These are phyloP conservation scores for Rhizopogon roseolus DNA, from an alignment of 768 basidiomycete genomes.

Conservation along the genomic window DNA sequence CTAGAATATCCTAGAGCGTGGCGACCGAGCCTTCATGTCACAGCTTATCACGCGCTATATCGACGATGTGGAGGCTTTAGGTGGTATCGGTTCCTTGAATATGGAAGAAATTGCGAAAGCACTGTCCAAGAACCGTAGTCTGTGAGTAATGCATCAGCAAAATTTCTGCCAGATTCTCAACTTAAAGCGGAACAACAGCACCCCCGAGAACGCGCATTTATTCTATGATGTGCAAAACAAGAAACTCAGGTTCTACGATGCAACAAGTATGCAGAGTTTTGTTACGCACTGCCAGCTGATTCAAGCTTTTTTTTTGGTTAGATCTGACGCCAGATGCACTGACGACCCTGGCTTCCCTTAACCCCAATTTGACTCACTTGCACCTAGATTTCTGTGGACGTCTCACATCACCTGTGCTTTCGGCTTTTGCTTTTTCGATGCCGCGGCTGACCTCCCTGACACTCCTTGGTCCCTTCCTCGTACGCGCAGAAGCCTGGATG, in stretches of 20 bases:
- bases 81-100: constrained; percentile 83
- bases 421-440: constrained; percentile 57
- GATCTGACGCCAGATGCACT: constrained; percentile 69
- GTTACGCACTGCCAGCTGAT: neutral
- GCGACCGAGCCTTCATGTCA: neutral
- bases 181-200: constrained; percentile 37
- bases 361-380: constrained; percentile 76
- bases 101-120: constrained; percentile 81
- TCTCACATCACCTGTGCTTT: constrained; percentile 58
- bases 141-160: constrained; percentile 47
- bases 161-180: neutral
- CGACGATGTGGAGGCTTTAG: constrained; percentile 83
- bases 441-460: constrained; percentile 65
- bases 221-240: constrained; percentile 78
- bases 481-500: constrained; percentile 69
- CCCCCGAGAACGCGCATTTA: constrained; percentile 69
- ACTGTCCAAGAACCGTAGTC: constrained; percentile 70
- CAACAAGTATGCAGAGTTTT: constrained; percentile 61
- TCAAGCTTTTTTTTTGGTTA: constrained; percentile 24
- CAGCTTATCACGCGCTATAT: constrained; percentile 84
- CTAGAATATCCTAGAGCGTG: neutral
- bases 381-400: constrained; percentile 86
- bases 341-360: constrained; percentile 68
- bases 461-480: constrained; percentile 86
- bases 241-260: constrained; percentile 77